Base-by-base conservation (phyloP, 106 monocot genomes). In the Dendrobium officinale region DNA sequence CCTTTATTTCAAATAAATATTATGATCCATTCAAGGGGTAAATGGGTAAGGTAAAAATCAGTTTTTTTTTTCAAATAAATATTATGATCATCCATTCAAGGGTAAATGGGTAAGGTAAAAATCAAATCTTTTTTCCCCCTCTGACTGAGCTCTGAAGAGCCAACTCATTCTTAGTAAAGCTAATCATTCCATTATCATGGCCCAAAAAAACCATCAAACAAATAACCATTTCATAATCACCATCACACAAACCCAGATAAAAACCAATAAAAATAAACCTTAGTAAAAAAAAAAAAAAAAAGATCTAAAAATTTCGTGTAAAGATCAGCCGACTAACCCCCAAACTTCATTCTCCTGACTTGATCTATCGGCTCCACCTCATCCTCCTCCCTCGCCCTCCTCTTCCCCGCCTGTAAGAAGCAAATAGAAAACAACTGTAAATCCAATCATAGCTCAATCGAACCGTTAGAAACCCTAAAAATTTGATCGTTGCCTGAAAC, bases 391-490 rank as follows among this genome's bases (percentile, higher is more conserved):
- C 6, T n/a, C 1, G 4, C 64, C 22, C 9, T 67, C 26, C 9
- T 67, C 67, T 27, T 67, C 67, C 27, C 67, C 22, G 5, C 27
- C 67, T 67, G 67, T 10, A 67, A 67, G 67, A 67, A 27, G 27
- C n/a, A 67, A 67, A 67, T 9, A 27, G 11, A 66, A 11, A 27
- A 67, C 26, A 67, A 67, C 6, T 11, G 29, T 29, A 29, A 67
- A 26, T 67, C 11, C 26, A 27, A 27, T 8, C 8, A 67, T 26
- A 29, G 24, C n/a, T 5, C 0, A 19, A 27, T 29, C 2, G 67
- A 27, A 67, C 27, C 70, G 33, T 70, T 40, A 33, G 10, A 70
- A 70, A 70, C 70, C 70, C 70, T 70, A 70, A 70, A 70, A 70
- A 22, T 16, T 70, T 37, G 37, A 70, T 15, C 11, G 70, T 70